Base-by-base conservation (phyloP, 208 protist species). In the Leishmania guyanensis region DNA sequence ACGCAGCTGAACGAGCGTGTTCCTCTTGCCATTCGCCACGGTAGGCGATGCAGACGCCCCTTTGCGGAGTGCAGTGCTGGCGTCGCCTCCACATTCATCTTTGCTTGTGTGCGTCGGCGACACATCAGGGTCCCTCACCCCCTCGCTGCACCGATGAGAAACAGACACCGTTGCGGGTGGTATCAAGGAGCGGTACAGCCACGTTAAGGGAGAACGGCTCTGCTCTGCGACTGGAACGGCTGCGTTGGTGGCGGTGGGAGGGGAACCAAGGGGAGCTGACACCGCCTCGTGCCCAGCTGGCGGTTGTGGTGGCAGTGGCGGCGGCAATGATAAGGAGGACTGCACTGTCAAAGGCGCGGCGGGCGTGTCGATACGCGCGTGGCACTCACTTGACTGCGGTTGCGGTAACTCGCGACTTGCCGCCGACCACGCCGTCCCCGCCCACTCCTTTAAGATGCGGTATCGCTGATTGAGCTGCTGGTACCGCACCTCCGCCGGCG, bases 391-490 rank as follows among this genome's bases (percentile, higher is more conserved):
- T 17, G 33, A 48, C 68, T 72, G 43, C 68, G 16, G 3, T 29
- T n/a, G 17, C 22, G 26, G 33, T 0, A 48, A 72, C 20, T 14
- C 68, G 2, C 26, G 22, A 53, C 68, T 62, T 5, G 29, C 72
- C 14, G 51, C 26, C 29, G 51, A 12, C 48, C 72, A 58, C 51
- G 17, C 20, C 12, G 72, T 20, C 51, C 62, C 29, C 72, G 62
- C 70, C 43, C 26, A 62, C 50, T 76, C 72, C 72, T 62, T 54
- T 46, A 76, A 62, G 29, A 51, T n/a, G 51, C 48, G 29, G 20
- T 76, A 76, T 29, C 26, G 72, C 72, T 76, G 43, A 39, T 60
- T 14, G 6, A 76, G 72, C 20, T 76, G 50, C 50, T 76, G 72
- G 33, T 53, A 60, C 9, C 39, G 73, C 29, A 50, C 73, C 73